Percentiles rank a stretch among this genome's conserved stretches.
Evolutionary conservation across 2,329 filamentous ascomycete genomes (phyloP).

Genomic region (Magnaporthales sp.): DNA sequence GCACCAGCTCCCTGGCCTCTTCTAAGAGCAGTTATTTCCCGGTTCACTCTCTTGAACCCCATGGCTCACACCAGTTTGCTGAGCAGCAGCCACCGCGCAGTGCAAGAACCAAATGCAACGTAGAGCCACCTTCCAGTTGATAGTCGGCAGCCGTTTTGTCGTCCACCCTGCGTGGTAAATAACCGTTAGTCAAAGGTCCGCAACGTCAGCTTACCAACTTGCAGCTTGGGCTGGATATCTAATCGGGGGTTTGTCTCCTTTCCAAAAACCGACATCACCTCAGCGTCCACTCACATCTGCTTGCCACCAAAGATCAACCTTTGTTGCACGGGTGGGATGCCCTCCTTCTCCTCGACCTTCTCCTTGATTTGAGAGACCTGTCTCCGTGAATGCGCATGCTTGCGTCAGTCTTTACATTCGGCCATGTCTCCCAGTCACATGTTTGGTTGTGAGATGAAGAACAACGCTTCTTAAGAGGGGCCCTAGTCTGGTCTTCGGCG

Average conservation of each 20-base stretch:
- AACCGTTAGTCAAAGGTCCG: not conserved
- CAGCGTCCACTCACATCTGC: constrained; percentile 65
- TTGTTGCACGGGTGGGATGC: constrained; percentile 94
- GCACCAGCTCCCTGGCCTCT: not conserved
- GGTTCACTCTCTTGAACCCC: not conserved
- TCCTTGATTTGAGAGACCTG: constrained; percentile 96
- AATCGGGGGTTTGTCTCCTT: not conserved
- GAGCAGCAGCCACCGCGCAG: constrained; percentile 59
- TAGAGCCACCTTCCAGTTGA: constrained; percentile 82
- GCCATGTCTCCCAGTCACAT: not conserved
- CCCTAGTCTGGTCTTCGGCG: constrained; percentile 9
- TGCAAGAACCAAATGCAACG: constrained; percentile 89
- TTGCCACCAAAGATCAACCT: constrained; percentile 94
- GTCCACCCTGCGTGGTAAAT: constrained; percentile 60
- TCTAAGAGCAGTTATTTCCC: not conserved
- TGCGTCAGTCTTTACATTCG: not conserved
- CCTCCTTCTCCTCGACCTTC: constrained; percentile 97
- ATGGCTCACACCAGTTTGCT: not conserved
- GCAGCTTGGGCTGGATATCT: not conserved
- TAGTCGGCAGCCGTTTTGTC: constrained; percentile 92
- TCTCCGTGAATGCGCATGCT: not conserved
- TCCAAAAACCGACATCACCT: not conserved
- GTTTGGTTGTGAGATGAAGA: not conserved
- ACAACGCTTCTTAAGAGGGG: not conserved
- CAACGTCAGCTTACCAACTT: too few species aligned